These are phyloP conservation scores for Scheffersomyces titani DNA, from an alignment of 1,139 yeast species.

Conservation along the genomic window DNA sequence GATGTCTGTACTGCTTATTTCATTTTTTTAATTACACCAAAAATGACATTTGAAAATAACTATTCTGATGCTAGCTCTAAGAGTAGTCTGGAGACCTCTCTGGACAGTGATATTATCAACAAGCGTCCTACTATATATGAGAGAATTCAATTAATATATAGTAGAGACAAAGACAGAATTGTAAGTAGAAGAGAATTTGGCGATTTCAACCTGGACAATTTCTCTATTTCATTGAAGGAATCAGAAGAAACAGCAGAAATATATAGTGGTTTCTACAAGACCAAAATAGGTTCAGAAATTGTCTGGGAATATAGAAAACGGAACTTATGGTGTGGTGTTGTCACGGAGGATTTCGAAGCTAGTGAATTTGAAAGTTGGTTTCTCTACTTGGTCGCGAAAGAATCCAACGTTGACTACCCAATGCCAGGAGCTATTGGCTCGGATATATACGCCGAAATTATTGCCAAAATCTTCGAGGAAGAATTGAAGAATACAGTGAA, in stretches of 20 bases:
- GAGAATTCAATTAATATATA: constrained; percentile 31
- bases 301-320: background rate
- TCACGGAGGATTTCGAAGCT: constrained; percentile 24
- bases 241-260: background rate
- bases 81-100: background rate
- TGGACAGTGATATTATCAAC: background rate
- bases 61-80: background rate
- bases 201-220: constrained; percentile 5
- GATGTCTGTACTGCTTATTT: background rate
- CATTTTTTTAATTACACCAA: background rate
- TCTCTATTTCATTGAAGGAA: background rate
- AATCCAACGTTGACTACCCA: constrained; percentile 13
- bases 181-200: constrained; percentile 12
- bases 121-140: constrained; percentile 29
- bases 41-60: background rate
- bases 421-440: constrained; percentile 3
- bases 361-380: constrained; percentile 37
- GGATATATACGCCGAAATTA: constrained; percentile 12
- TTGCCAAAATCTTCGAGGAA: constrained; percentile 37
- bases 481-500: constrained; percentile 48
- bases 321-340: constrained; percentile 25
- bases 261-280: background rate
- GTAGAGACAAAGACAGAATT: constrained; percentile 19
- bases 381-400: constrained; percentile 25
- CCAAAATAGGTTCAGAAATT: background rate